Evolutionary conservation across 2,329 filamentous ascomycete species (phyloP), one percentile per base, ranked within the genome.

Genomic region (Venturia pyrina): DNA sequence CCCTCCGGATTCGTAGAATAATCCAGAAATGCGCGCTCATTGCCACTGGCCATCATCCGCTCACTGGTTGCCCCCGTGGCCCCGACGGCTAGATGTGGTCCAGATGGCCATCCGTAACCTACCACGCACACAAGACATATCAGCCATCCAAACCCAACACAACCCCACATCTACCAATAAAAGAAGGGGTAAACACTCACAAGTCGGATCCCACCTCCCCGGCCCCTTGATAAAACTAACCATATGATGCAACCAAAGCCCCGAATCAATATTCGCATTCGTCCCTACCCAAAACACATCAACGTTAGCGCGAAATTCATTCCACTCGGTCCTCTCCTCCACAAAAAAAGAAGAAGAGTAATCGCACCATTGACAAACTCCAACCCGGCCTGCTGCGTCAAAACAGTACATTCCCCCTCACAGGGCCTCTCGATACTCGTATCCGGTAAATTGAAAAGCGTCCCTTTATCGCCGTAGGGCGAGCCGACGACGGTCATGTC

Each of bases 201-300:
- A 40, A 24, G 61, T 65, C 4, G 56, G 28, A 41, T 66, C 65
- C 44, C 40, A 56, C 2, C 65, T 63, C 11, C 19, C 43, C 5
- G 65, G 65, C 6, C 65, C 65, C 19, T 21, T 24, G 19, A 21
- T 44, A 24, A 66, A 66, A 34, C 65, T 62, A 5, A 61, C 57
- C 64, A 65, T 65, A 10, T 65, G 46, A 37, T 65, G 46, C 6
- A 65, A 65, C 63, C 64, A 65, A 28, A 65, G 40, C 6, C 64
- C 64, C 11, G 64, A 28, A 34, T 65, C 64, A 17, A 65, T 62
- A 24, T 62, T 65, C 24, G 64, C 64, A 28, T 44, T 50, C 19
- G 53, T 65, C 15, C 37, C 37, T 40, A 40, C 1, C 37, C 28
- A 28, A 28, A 40, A 8, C 11, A 8, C 5, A 40, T 40, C 1